Percentiles rank a stretch among this genome's conserved stretches.
phyloP scores from a whole-genome alignment of 495 filamentous ascomycete genomes.

The Penicillium coprophilum region DNA sequence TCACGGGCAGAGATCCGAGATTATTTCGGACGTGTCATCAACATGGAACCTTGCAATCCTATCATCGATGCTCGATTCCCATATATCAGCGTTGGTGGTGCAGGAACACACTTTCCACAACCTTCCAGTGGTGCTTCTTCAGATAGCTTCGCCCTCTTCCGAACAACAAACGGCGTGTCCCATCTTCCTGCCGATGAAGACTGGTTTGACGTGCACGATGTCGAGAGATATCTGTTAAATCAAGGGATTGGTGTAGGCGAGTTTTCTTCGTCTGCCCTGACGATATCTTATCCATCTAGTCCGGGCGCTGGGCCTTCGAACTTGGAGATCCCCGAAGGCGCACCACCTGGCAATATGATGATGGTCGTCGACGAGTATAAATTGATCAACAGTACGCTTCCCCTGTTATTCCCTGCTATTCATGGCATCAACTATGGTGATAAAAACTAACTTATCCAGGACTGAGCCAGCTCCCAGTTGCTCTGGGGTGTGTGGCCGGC shows the following conservation, averaged over 20 bases:
- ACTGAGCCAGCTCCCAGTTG: constrained; percentile 16
- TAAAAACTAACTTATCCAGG: constrained; percentile 5
- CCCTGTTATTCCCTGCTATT: neutral
- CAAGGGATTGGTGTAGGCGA: constrained; percentile 4
- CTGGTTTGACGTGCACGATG: constrained; percentile 27
- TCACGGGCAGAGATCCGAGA: constrained; percentile 12
- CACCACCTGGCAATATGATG: neutral
- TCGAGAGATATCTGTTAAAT: constrained; percentile 19
- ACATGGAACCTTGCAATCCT: constrained; percentile 15
- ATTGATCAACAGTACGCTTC: neutral
- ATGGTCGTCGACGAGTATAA: constrained; percentile 6
- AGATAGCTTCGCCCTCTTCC: constrained; percentile 7
- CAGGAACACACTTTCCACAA: constrained; percentile 17
- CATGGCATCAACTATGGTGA: neutral
- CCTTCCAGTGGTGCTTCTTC: neutral
- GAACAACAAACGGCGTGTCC: constrained; percentile 19
- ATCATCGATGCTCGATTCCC: constrained; percentile 19
- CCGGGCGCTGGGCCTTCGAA: neutral
- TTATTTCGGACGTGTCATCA: constrained; percentile 18
- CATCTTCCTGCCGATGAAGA: constrained; percentile 18
- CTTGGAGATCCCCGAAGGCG: neutral
- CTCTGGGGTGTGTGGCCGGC: constrained; percentile 23
- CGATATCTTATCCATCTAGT: neutral
- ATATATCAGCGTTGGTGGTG: constrained; percentile 20
- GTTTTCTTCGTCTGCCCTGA: neutral